These are phyloP conservation scores for Leucocoprinus leucothites DNA, from an alignment of 768 basidiomycete species.

Conservation along the genomic window DNA sequence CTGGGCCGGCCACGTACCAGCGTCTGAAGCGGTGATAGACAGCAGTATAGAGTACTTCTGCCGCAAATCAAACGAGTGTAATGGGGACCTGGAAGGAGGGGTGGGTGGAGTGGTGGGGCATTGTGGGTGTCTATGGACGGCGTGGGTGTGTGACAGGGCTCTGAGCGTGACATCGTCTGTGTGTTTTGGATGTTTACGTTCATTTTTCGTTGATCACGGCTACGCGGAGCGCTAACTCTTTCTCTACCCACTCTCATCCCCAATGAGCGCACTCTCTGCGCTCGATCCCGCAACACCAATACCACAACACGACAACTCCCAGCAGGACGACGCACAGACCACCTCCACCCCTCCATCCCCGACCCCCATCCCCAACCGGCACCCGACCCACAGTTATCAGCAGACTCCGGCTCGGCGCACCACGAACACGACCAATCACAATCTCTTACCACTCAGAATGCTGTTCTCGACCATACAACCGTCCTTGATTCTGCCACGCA, in stretches of 20 bases:
- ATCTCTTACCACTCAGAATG: constrained; percentile 5
- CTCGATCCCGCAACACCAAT: constrained; percentile 5
- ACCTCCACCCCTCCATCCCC: neutral
- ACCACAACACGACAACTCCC: neutral
- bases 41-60: too few species aligned
- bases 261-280: constrained; percentile 16
- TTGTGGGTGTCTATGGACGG: constrained; percentile 6
- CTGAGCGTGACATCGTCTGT: constrained; percentile 1
- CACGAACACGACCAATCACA: constrained; percentile 10
- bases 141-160: constrained; percentile 4
- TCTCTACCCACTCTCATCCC: neutral
- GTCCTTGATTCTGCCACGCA: constrained; percentile 1
- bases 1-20: too few species aligned
- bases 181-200: constrained; percentile 18
- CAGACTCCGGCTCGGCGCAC: constrained; percentile 19
- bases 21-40: too few species aligned
- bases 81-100: too few species aligned
- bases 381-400: constrained; percentile 25
- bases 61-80: too few species aligned
- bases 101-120: too few species aligned
- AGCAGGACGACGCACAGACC: too few species aligned
- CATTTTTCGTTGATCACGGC: constrained; percentile 32
- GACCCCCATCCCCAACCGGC: constrained; percentile 10
- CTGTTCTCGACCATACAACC: neutral
- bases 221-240: constrained; percentile 9